Base-by-base conservation (phyloP, 2,329 filamentous ascomycete genomes). In the Fusarium sp. region DNA sequence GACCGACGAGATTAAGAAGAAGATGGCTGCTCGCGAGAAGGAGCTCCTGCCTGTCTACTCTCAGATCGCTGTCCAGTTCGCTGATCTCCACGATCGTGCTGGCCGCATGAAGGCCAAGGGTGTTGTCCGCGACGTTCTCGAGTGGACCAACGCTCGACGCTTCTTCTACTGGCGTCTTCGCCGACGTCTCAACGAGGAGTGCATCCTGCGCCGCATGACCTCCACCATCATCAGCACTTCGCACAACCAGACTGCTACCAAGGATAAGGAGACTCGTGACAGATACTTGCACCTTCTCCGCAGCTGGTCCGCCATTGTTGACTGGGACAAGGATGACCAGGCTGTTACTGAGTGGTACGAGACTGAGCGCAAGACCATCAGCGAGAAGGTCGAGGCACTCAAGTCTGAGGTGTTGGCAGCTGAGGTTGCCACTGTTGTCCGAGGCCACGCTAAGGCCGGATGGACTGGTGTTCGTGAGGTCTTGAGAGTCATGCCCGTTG, bases 131-230 rank as follows among this genome's bases (percentile, higher is more conserved):
- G 88, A 92, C 75, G 84, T 90, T 14, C 87, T 99, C 42, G 88
- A 91, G 77, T 98, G 95, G 96, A 86, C 89, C 79, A 92, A 97
- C 75, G 91, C 95, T 12, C 91, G 96, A 71, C 91, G 95, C 78
- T 98, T 96, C 93, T 98, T 99, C 87, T 99, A 98, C 91, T 99
- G 97, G 96, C 95, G 96, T 82, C 91, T 98, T 68, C 94, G 97
- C 81, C 92, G 96, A 79, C 90, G 96, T 83, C 87, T 99, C 79
- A 98, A 97, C 82, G 96, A 99, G 84, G 96, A 99, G 84, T 93
- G 97, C 81, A 93, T 99, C 75, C 87, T 99, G 80, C 96, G 94
- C 84, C 93, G 93, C 82, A 93, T 99, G 88, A 85, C 84, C 7
- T 77, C 83, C 48, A 80, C 81, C 53, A 76, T 79, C 59, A 73